Conservation (phyloP, 2,329 filamentous ascomycete genomes). For the Fusarium sp. region DNA sequence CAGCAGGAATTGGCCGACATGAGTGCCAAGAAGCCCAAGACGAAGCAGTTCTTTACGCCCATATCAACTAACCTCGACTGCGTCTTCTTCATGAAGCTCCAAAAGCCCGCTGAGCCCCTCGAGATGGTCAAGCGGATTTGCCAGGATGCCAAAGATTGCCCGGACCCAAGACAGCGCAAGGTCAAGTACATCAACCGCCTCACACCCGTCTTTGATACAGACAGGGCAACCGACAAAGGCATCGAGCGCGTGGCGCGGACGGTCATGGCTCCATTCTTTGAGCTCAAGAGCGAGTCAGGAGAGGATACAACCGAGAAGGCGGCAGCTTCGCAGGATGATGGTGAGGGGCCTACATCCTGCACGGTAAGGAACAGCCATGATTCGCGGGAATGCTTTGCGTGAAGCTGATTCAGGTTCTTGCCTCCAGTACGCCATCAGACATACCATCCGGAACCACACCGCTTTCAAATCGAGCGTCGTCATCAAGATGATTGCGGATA, state of each 20-base stretch:
- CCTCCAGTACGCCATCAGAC: constrained; percentile 82
- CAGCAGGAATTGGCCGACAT: constrained; percentile 76
- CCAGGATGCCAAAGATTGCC: constrained; percentile 61
- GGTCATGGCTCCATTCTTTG: constrained; percentile 75
- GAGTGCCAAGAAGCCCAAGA: constrained; percentile 52
- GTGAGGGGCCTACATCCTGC: constrained; percentile 41
- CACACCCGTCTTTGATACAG: constrained; percentile 64
- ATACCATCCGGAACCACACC: constrained; percentile 80
- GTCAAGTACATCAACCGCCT: constrained; percentile 70
- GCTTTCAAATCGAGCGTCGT: constrained; percentile 74
- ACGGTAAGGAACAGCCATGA: constrained; percentile 56
- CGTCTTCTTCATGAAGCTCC: constrained; percentile 71
- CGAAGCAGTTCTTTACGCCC: constrained; percentile 63
- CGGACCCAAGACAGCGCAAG: constrained; percentile 57
- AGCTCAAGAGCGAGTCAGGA: constrained; percentile 50
- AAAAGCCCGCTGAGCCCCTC: constrained; percentile 66
- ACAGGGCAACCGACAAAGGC: constrained; percentile 77
- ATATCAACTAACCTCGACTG: constrained; percentile 71
- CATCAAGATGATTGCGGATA: constrained; percentile 76
- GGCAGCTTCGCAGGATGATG: constrained; percentile 27
- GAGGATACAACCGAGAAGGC: constrained; percentile 27
- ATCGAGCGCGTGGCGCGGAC: constrained; percentile 72
- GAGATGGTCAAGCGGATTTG: constrained; percentile 67
- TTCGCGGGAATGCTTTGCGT: constrained; percentile 10
- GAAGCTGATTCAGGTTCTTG: constrained; percentile 26